phyloP scores from a whole-genome alignment of 2,329 filamentous ascomycete species.

The Tolypocladium cylindrosporum region DNA sequence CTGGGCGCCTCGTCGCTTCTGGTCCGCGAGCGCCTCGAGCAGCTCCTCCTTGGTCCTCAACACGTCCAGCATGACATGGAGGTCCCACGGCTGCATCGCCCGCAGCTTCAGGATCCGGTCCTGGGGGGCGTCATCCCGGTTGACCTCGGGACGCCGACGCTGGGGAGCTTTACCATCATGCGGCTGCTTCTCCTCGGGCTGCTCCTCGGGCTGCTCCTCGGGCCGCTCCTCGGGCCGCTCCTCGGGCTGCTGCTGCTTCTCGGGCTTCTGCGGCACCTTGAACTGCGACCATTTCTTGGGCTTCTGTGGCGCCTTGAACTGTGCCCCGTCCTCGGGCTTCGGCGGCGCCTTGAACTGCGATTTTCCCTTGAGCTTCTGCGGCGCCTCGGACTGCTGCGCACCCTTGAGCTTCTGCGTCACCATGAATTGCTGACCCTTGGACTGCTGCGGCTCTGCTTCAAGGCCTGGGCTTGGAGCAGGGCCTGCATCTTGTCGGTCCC shows the following conservation, averaged over 20 bases:
- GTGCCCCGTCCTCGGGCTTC: neutral
- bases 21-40: neutral
- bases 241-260: neutral
- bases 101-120: conserved; percentile 9
- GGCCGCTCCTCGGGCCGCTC: neutral
- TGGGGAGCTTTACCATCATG: neutral
- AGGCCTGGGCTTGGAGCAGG: neutral
- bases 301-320: too few relatives aligned
- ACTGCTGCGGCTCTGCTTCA: neutral
- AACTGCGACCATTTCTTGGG: neutral
- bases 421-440: neutral
- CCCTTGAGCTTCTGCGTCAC: neutral
- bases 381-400: neutral
- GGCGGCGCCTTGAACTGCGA: neutral
- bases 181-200: neutral
- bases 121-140: neutral
- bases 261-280: neutral
- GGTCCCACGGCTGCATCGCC: conserved; percentile 10
- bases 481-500: neutral
- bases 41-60: conserved; percentile 7
- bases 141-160: neutral
- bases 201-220: neutral
- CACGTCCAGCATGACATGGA: conserved; percentile 12
- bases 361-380: neutral
- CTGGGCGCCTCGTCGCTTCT: neutral